Percentiles rank a stretch among this genome's conserved stretches.
Conservation (phyloP, 2,329 filamentous ascomycete genomes). For the Colletotrichum cordylinicola region DNA sequence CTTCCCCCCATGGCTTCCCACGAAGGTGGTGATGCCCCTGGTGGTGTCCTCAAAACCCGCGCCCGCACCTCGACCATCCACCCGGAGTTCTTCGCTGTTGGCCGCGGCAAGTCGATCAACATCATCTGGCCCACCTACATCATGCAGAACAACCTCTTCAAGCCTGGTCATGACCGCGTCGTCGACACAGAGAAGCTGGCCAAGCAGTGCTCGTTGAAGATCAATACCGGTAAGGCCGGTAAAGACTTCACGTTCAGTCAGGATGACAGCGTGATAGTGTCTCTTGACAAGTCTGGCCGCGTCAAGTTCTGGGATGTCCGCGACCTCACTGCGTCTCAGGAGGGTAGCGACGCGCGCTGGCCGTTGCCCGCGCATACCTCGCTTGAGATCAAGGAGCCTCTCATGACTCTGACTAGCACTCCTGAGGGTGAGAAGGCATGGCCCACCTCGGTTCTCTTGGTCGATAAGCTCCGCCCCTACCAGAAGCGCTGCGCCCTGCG, state of each 20-base stretch:
- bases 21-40: constrained; percentile 90
- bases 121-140: constrained; percentile 77
- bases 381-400: constrained; percentile 82
- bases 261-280: constrained; percentile 92
- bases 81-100: constrained; percentile 93
- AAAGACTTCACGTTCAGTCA: constrained; percentile 99
- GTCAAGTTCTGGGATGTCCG: constrained; percentile 99
- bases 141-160: constrained; percentile 67
- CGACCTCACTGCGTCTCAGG: constrained; percentile 66
- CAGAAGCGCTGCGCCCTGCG: constrained; percentile 87
- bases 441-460: constrained; percentile 93
- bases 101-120: constrained; percentile 94
- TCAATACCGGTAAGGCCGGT: constrained; percentile 95
- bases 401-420: constrained; percentile 87
- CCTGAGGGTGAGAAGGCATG: constrained; percentile 92
- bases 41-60: constrained; percentile 93
- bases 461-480: constrained; percentile 95
- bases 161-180: constrained; percentile 67
- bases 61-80: constrained; percentile 89
- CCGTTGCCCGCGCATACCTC: constrained; percentile 61
- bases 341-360: constrained; percentile 54
- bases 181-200: constrained; percentile 90
- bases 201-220: constrained; percentile 86
- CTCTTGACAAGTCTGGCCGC: constrained; percentile 93
- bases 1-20: constrained; percentile 86